These are phyloP conservation scores for Aurantiochytrium sp. DNA, from an alignment of 108 stramenopile species.

Conservation along the genomic window DNA sequence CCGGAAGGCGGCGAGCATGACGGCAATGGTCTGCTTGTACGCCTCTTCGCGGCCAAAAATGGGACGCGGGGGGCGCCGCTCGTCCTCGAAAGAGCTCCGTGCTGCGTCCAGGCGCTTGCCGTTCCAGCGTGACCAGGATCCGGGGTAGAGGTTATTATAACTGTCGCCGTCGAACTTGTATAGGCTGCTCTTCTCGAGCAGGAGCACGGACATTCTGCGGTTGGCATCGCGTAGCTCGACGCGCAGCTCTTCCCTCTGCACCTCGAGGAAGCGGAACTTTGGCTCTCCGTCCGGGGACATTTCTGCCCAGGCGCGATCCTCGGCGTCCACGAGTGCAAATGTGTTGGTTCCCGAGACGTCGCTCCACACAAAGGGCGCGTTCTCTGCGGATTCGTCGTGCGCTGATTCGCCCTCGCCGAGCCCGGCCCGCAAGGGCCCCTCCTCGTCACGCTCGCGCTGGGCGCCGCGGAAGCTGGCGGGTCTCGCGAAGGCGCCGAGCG, in stretches of 20 bases:
- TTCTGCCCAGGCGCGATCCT: background rate
- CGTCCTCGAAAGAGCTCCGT: background rate
- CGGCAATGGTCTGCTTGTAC: background rate
- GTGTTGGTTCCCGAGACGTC: background rate
- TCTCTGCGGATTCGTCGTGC: background rate
- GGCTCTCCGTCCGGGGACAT: background rate
- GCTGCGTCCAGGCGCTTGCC: background rate
- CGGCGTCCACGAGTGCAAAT: background rate
- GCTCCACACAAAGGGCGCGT: background rate
- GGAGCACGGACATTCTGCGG: background rate
- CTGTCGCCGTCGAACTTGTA: background rate
- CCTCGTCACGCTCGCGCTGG: background rate
- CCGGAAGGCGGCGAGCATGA: background rate
- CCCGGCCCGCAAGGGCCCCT: background rate
- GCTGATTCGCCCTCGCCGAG: background rate
- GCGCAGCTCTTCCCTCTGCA: background rate
- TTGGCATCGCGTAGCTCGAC: background rate
- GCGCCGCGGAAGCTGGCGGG: too few species aligned
- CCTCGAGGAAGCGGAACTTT: constrained; percentile 4
- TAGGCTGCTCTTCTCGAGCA: background rate
- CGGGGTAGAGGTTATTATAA: background rate
- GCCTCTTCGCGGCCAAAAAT: background rate
- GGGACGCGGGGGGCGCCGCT: background rate
- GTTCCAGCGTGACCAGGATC: background rate
- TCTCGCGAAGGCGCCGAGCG: background rate